Evolutionary conservation across 1,139 yeast genomes (phyloP), one percentile per base, ranked within the genome.

Genomic region (Yamadazyma diddensiae): DNA sequence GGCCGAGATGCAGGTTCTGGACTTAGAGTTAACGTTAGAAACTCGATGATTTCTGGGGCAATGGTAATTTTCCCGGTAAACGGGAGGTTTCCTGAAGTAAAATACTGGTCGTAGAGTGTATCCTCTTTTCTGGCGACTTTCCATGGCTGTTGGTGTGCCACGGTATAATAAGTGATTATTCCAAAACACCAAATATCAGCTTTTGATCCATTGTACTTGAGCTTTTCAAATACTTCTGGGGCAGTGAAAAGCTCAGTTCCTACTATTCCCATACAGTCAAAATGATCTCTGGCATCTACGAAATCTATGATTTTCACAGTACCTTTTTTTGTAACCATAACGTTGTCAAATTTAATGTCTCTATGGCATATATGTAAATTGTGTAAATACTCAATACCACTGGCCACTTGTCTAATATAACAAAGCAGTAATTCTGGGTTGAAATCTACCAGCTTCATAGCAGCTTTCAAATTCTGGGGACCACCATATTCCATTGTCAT

Each of bases 101-200:
- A 40, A 3, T 19, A 7, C 11, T 26, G 22, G n/a, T n/a, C n/a
- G 23, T 29, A 42, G 2, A 14, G 12, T 6, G 13, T 15, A 24
- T 37, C 29, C 7, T 34, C 39, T 2, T 11, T 6, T 16, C 33
- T 35, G 14, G 49, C 46, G 4, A 45, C 38, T 38, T 52, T 51
- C 74, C 75, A 69, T 4, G 72, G 72, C 29, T 49, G 55, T 18
- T 33, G 42, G 15, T 43, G 39, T 15, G 47, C 44, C 3, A 57
- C 12, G 37, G 69, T 42, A 39, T 57, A 64, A 36, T 57, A 62
- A 2, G 70, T 45, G 3, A 73, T 51, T 2, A 73, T 56, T 0
- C 73, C 79, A 24, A 71, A 38, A 0, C 78, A 65, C 81, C 81
- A 75, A 8, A 70, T 47, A 41, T 75, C 80, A 5, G 62, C 58